phyloP scores from a whole-genome alignment of 306 rosid genomes.

The Albizia julibrissin region DNA sequence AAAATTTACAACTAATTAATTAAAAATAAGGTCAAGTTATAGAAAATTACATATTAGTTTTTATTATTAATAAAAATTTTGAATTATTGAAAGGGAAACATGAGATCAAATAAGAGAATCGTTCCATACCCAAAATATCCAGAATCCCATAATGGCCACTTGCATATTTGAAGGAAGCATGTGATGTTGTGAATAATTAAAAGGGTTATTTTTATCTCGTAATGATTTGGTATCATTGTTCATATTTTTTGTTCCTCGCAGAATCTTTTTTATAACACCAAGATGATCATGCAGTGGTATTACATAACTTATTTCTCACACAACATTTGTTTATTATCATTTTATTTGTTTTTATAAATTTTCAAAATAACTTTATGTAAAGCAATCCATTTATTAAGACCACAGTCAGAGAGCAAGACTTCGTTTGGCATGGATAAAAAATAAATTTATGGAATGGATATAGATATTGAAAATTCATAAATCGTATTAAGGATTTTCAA shows the following conservation, averaged over 20 bases:
- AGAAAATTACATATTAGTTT: not conserved
- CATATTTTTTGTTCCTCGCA: not conserved
- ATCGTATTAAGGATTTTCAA: too few species aligned
- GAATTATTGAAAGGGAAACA: constrained; percentile 6
- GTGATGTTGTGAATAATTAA: constrained; percentile 2
- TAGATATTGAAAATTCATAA: too few species aligned
- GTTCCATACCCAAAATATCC: constrained; percentile 4
- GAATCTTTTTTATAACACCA: not conserved
- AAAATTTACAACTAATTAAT: too few species aligned
- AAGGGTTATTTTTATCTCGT: not conserved
- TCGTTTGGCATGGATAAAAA: not conserved
- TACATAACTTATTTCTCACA: not conserved
- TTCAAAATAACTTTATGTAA: not conserved
- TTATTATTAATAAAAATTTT: too few species aligned
- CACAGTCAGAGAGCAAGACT: too few species aligned
- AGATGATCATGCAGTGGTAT: not conserved
- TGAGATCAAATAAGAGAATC: constrained; percentile 9
- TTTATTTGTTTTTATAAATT: not conserved
- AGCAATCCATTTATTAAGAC: not conserved
- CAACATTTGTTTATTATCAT: not conserved
- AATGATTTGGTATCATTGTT: not conserved
- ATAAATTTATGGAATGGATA: too few species aligned
- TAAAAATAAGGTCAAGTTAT: too few species aligned
- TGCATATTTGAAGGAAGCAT: not conserved
- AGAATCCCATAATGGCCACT: constrained; percentile 30